These are phyloP conservation scores for Mitragyna speciosa DNA, from an alignment of 257 asterid species.

Conservation along the genomic window DNA sequence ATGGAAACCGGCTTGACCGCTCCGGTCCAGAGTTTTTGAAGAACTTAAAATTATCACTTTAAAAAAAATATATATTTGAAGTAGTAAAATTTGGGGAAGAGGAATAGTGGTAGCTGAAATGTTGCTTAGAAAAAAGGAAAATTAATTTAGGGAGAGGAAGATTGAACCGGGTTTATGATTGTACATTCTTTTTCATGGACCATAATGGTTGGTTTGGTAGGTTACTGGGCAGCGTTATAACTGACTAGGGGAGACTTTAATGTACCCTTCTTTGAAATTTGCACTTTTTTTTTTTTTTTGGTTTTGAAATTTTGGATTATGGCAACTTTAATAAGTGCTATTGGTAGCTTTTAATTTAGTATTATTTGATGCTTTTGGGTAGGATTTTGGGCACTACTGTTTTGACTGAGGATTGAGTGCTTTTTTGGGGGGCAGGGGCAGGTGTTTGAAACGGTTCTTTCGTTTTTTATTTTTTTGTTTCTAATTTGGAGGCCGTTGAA, in stretches of 20 bases:
- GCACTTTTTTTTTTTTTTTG: slow-evolving; percentile 2
- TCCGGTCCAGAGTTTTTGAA: slow-evolving; percentile 66
- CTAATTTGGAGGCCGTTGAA: slow-evolving; percentile 36
- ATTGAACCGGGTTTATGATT: slow-evolving; percentile 38
- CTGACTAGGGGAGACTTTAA: slow-evolving; percentile 48
- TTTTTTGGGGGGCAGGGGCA: too few species aligned
- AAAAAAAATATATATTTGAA: neutral
- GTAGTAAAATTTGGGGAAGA: neutral
- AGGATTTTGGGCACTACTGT: neutral
- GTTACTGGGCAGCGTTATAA: slow-evolving; percentile 40
- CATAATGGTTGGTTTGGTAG: slow-evolving; percentile 52
- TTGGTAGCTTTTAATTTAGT: neutral
- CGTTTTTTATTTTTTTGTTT: slow-evolving; percentile 20
- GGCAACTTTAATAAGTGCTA: too few species aligned
- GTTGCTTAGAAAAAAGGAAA: neutral
- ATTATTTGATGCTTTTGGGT: neutral
- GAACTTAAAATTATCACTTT: slow-evolving; percentile 3
- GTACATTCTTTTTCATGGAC: slow-evolving; percentile 52
- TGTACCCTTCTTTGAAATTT: slow-evolving; percentile 25
- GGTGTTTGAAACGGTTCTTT: slow-evolving; percentile 22
- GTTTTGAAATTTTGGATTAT: neutral
- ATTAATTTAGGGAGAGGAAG: slow-evolving; percentile 10
- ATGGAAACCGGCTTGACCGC: slow-evolving; percentile 32
- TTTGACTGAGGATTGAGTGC: neutral
- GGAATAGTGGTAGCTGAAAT: neutral